Evolutionary conservation across 805 yeast species (phyloP).

Genomic region (Ogataea pini): DNA sequence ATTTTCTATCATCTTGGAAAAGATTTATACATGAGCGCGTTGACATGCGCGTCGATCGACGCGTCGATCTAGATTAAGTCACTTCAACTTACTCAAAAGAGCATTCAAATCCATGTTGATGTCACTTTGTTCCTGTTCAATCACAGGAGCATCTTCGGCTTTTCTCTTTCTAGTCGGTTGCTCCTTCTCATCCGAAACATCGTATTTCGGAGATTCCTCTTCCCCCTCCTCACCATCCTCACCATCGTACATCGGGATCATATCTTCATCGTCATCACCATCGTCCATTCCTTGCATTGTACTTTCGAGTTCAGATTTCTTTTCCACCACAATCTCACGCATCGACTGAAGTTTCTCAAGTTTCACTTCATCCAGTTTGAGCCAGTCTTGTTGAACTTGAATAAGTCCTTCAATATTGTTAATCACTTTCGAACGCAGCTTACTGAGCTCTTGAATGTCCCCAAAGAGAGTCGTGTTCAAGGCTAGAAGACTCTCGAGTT

Average conservation of each 20-base stretch:
- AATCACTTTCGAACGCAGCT: slow-evolving; percentile 27
- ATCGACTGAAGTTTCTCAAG: slow-evolving; percentile 23
- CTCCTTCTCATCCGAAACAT: not conserved
- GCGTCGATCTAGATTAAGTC: slow-evolving; percentile 12
- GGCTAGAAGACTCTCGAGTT: slow-evolving; percentile 21
- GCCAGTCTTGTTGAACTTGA: slow-evolving; percentile 34
- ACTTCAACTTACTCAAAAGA: slow-evolving; percentile 21
- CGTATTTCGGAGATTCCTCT: slow-evolving; percentile 5
- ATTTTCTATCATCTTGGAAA: too few relatives aligned
- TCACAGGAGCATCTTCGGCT: not conserved
- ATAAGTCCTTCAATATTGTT: slow-evolving; percentile 30
- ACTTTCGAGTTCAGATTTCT: slow-evolving; percentile 30
- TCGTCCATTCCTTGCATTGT: slow-evolving; percentile 21
- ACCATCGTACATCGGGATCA: slow-evolving; percentile 17
- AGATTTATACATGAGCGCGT: too few relatives aligned
- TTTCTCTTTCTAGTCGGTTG: slow-evolving; percentile 3
- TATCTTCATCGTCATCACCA: slow-evolving; percentile 19
- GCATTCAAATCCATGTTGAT: slow-evolving; percentile 24
- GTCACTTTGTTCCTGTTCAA: not conserved
- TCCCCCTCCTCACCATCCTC: not conserved
- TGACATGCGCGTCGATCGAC: slow-evolving; percentile 19
- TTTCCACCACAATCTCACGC: slow-evolving; percentile 17
- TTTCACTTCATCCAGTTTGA: slow-evolving; percentile 27
- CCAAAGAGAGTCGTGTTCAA: slow-evolving; percentile 15
- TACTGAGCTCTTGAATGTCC: slow-evolving; percentile 17